Evolutionary conservation across 768 basidiomycete genomes (phyloP).

Genomic region (Hemileccinum rubropunctum): DNA sequence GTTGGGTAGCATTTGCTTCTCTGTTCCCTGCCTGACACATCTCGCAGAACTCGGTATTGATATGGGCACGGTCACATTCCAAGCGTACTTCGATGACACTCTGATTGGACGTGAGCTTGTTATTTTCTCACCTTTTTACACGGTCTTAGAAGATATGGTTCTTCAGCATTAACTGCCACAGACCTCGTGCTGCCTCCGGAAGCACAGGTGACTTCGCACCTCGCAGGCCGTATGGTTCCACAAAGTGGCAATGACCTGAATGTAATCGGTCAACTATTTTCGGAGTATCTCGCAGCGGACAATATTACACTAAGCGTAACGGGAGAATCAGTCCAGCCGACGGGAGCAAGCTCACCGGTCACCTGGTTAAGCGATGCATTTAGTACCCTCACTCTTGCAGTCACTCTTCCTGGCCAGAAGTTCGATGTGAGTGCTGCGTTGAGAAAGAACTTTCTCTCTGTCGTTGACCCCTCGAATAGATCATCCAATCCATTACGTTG

Average conservation of each 20-base stretch:
- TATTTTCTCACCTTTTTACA: not conserved
- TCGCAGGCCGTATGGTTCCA: slow-evolving; percentile 63
- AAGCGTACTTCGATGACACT: slow-evolving; percentile 54
- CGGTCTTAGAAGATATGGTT: not conserved
- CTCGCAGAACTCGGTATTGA: slow-evolving; percentile 63
- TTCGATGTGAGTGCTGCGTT: slow-evolving; percentile 40
- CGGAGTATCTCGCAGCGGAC: slow-evolving; percentile 58
- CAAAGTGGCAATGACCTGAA: slow-evolving; percentile 54
- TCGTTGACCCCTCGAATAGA: slow-evolving; percentile 28
- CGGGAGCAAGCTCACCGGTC: slow-evolving; percentile 49
- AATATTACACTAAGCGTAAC: slow-evolving; percentile 59
- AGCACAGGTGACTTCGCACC: slow-evolving; percentile 46
- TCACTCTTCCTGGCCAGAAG: slow-evolving; percentile 60
- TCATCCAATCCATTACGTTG: slow-evolving; percentile 63
- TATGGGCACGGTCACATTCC: slow-evolving; percentile 62
- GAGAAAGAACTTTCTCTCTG: not conserved
- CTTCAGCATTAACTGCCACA: slow-evolving; percentile 49
- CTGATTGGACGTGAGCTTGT: slow-evolving; percentile 57
- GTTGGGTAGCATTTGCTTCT: slow-evolving; percentile 26
- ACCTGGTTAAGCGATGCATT: slow-evolving; percentile 70
- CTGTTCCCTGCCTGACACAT: slow-evolving; percentile 13
- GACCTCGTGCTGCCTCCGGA: slow-evolving; percentile 50
- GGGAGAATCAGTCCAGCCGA: slow-evolving; percentile 60
- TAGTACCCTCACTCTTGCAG: slow-evolving; percentile 58
- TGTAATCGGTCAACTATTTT: slow-evolving; percentile 61